Percentiles rank a stretch among this genome's conserved stretches.
Evolutionary conservation across 192 early-diverging fungal species (phyloP).

Genomic region (Coemansia umbellata): DNA sequence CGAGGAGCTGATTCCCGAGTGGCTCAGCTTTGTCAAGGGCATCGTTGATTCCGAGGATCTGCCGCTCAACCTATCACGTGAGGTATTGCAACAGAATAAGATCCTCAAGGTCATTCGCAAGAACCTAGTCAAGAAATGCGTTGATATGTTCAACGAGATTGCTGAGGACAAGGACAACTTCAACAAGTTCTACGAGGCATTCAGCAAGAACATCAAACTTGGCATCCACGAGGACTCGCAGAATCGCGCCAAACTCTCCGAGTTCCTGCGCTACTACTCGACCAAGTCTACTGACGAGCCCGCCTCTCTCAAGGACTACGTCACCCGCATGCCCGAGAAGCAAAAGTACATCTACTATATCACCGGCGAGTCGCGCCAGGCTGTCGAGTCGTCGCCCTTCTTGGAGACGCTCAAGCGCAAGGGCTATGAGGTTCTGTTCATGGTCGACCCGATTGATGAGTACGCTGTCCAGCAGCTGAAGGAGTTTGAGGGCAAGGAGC

Average conservation of each 20-base stretch:
- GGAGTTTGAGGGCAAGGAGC: slow-evolving; percentile 99
- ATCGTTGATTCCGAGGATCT: slow-evolving; percentile 99
- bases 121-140: slow-evolving; percentile 99
- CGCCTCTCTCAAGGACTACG: slow-evolving; percentile 99
- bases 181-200: slow-evolving; percentile 98
- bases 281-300: slow-evolving; percentile 98
- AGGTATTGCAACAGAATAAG: slow-evolving; percentile 99
- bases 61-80: slow-evolving; percentile 99
- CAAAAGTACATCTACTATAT: slow-evolving; percentile 99
- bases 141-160: slow-evolving; percentile 97
- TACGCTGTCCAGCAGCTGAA: slow-evolving; percentile 97
- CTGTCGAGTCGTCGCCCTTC: slow-evolving; percentile 97
- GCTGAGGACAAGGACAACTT: slow-evolving; percentile 99
- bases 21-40: slow-evolving; percentile 99
- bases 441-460: slow-evolving; percentile 99
- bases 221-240: slow-evolving; percentile 98
- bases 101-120: slow-evolving; percentile 99
- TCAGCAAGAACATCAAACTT: slow-evolving; percentile 99
- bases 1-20: slow-evolving; percentile 99
- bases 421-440: slow-evolving; percentile 97
- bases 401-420: slow-evolving; percentile 98
- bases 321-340: slow-evolving; percentile 99
- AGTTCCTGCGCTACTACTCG: slow-evolving; percentile 96
- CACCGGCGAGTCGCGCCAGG: slow-evolving; percentile 91
- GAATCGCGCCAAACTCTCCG: slow-evolving; percentile 96